Conservation (phyloP, 2,329 filamentous ascomycete species). For the Sodiomyces alkalinus region DNA sequence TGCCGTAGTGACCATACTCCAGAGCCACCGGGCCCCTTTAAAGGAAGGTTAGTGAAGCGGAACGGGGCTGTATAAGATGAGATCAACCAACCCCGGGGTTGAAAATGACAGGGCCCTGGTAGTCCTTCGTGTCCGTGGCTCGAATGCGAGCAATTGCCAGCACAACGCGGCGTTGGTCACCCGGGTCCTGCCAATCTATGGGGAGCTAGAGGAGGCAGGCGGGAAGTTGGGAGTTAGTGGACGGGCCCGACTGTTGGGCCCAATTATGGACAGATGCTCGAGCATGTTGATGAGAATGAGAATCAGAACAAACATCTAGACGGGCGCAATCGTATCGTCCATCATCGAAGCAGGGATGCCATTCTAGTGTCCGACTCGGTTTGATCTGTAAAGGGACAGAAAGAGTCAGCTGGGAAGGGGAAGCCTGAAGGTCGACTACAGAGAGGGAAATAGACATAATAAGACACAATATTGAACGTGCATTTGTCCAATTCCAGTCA, state of each 20-base stretch:
- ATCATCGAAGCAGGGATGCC: constrained; percentile 16
- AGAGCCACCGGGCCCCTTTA: constrained; percentile 35
- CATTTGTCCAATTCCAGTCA: no score
- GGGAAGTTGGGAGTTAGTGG: constrained; percentile 1
- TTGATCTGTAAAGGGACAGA: no score
- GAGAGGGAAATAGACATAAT: no score
- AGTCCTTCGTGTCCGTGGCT: constrained; percentile 13
- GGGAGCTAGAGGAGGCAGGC: constrained; percentile 18
- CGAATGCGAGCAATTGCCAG: constrained; percentile 17
- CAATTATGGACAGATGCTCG: neutral
- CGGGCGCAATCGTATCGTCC: constrained; percentile 16
- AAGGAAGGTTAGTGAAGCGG: neutral
- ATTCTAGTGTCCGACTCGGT: constrained; percentile 13
- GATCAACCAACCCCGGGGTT: constrained; percentile 17
- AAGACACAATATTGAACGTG: no score
- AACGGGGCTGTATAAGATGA: neutral
- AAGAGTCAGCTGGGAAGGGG: no score
- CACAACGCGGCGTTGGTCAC: constrained; percentile 13
- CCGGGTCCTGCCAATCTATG: constrained; percentile 18
- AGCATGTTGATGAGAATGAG: no score
- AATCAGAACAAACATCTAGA: constrained; percentile 13
- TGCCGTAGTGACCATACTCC: constrained; percentile 20
- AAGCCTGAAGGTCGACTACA: no score
- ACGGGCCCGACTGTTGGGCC: no score
- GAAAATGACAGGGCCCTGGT: constrained; percentile 17